These are phyloP conservation scores for Amanita phalloides DNA, from an alignment of 768 basidiomycete genomes.

Conservation along the genomic window DNA sequence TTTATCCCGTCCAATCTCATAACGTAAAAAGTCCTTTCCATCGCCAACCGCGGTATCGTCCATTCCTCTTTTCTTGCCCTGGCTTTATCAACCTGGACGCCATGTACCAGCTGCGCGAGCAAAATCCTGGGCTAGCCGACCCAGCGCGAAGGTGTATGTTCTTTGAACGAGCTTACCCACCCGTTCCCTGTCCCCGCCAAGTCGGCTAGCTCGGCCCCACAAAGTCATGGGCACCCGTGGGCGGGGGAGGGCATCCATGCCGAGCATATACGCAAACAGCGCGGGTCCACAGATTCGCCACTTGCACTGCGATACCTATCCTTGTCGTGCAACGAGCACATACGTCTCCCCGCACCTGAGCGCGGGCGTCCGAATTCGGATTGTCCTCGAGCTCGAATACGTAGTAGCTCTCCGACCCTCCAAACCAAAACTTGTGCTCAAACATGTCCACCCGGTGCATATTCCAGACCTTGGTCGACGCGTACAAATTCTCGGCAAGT, in stretches of 20 bases:
- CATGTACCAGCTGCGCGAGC: too few relatives aligned
- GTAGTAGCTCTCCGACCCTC: conserved; percentile 81
- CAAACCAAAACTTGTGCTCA: conserved; percentile 87
- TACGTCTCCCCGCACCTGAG: conserved; percentile 90
- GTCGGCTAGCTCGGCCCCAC: too few relatives aligned
- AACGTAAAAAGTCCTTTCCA: too few relatives aligned
- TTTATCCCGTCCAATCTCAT: too few relatives aligned
- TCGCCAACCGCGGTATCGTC: too few relatives aligned
- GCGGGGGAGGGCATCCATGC: conserved; percentile 41
- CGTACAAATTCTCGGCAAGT: conserved; percentile 77
- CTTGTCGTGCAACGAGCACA: conserved; percentile 95
- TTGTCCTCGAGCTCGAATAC: conserved; percentile 97
- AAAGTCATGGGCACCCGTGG: too few relatives aligned
- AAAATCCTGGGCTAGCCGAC: conserved; percentile 17
- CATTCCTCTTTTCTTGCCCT: too few relatives aligned
- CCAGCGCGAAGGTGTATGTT: conserved; percentile 29
- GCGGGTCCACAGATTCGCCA: conserved; percentile 94
- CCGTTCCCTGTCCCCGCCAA: conserved; percentile 19
- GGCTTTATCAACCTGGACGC: too few relatives aligned
- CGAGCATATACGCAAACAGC: conserved; percentile 89
- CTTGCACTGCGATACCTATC: conserved; percentile 92
- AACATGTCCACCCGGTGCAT: conserved; percentile 69
- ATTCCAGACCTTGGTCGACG: conserved; percentile 88
- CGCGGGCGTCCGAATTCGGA: conserved; percentile 79
- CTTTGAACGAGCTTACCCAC: conserved; percentile 22